Evolutionary conservation across 176 grass and related monocot genomes (phyloP), one percentile per base, ranked within the genome.

Genomic region (Avena atlantica): DNA sequence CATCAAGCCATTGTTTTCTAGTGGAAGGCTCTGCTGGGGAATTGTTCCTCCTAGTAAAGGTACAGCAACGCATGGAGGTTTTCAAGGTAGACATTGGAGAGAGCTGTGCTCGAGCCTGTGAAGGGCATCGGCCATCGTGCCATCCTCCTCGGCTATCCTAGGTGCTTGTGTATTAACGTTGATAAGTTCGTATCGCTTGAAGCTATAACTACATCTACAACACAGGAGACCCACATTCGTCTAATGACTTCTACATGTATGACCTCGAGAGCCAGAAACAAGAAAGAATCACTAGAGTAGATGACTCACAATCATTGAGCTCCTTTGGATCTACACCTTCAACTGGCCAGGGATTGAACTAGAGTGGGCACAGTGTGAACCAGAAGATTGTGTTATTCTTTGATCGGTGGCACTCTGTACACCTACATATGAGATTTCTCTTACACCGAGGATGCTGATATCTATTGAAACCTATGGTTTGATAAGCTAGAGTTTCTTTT

Each of bases 191-290:
- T 23, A 8, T 47, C 69, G 9, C 37, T 62, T 7, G 55, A 74
- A 6, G 12, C 21, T 31, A 75, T 31, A 75, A 84, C 40, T 62
- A 5, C 82, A 14, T 84, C 40, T 50, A 84, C 55, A 13, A 84
- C 5, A 57, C 53, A 19, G 53, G 19, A 57, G 53, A 19, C 53
- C 53, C 53, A 7, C 1, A 19, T 19, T 15, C 51, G 51, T 16
- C 14, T 53, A 16, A 0, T 0, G 16, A 67, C 1, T 12, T 83
- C 12, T 48, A 17, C 81, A 9, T 74, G n/a, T 84, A 74, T 37
- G 57, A 24, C 55, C 70, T 84, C 6, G 21, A 61, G 37, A 40
- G 20, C 0, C 23, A 20, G 23, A 75, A 20, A 1, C 40, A 21
- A 31, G 16, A 6, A 0, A 20, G 13, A 0, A 2, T 15, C 20